These are phyloP conservation scores for Laguncularia racemosa DNA, from an alignment of 345 rosid genomes.

Conservation along the genomic window DNA sequence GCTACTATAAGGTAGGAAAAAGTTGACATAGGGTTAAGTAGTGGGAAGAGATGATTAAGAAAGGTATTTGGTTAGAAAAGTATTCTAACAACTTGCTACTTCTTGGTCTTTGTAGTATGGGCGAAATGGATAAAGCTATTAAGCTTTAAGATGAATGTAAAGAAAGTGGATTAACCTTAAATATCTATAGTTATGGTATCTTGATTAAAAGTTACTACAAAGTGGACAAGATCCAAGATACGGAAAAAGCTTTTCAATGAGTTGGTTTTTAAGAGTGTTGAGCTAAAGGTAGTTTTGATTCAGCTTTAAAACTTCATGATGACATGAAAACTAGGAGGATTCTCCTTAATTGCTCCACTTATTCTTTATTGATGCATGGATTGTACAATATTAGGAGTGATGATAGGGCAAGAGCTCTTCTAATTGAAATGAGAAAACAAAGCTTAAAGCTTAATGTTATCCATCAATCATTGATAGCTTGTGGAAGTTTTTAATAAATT, in stretches of 20 bases:
- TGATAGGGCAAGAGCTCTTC: constrained; percentile 42
- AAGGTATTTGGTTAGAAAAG: constrained; percentile 56
- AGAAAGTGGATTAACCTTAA: constrained; percentile 37
- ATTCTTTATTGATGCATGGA: constrained; percentile 65
- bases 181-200: constrained; percentile 53
- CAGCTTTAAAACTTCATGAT: constrained; percentile 46
- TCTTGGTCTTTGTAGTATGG: constrained; percentile 39
- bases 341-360: constrained; percentile 41
- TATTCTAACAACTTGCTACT: constrained; percentile 51
- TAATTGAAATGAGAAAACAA: constrained; percentile 53
- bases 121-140: constrained; percentile 57
- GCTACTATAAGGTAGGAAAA: constrained; percentile 47
- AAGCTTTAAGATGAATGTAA: constrained; percentile 50
- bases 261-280: constrained; percentile 30
- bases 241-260: constrained; percentile 50
- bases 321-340: constrained; percentile 57
- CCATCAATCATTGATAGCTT: constrained; percentile 69
- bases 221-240: constrained; percentile 56
- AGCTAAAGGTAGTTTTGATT: constrained; percentile 38
- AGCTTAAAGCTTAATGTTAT: constrained; percentile 57
- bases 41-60: constrained; percentile 54
- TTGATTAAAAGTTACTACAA: constrained; percentile 72
- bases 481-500: no score
- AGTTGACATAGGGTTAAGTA: constrained; percentile 44
- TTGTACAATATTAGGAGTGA: constrained; percentile 44